Conservation (phyloP, 1,284 basidiomycete species). For the Rhodotorula sp. region DNA sequence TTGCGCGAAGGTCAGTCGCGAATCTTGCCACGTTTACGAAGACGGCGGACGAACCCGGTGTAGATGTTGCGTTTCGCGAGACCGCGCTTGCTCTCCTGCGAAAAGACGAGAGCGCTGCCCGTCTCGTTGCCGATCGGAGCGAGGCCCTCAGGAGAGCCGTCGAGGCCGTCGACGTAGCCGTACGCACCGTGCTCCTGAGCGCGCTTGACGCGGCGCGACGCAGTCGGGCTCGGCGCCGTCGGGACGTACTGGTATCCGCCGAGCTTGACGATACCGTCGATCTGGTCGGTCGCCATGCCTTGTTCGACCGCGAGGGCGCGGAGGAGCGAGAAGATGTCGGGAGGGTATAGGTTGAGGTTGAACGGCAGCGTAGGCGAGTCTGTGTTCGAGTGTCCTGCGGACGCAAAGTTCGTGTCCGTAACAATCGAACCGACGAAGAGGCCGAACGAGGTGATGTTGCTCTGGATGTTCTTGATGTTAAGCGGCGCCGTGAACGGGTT, state of each 20-base stretch:
- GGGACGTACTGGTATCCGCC: constrained; percentile 66
- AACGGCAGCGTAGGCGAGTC: constrained; percentile 63
- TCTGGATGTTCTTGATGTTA: constrained; percentile 62
- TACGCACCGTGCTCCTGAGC: constrained; percentile 27
- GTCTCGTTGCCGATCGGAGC: not conserved
- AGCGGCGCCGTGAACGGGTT: constrained; percentile 70
- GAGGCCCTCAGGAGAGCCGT: not conserved
- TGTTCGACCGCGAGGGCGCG: constrained; percentile 65
- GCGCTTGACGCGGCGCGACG: constrained; percentile 34
- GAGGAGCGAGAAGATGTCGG: constrained; percentile 68
- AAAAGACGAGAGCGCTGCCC: constrained; percentile 32
- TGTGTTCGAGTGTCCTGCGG: constrained; percentile 60
- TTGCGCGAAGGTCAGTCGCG: not conserved
- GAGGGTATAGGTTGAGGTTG: constrained; percentile 68
- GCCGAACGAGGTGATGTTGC: constrained; percentile 64
- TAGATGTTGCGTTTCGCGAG: constrained; percentile 56
- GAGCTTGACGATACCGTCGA: constrained; percentile 68
- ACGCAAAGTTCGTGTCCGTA: constrained; percentile 58
- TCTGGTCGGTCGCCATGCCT: constrained; percentile 60
- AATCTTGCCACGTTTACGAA: too few relatives aligned
- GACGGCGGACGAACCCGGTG: constrained; percentile 52
- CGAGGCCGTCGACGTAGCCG: constrained; percentile 41
- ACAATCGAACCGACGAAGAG: constrained; percentile 66
- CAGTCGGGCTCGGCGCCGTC: constrained; percentile 44
- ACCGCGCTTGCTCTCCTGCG: constrained; percentile 48